These are phyloP conservation scores for Lepidium aucheri DNA, from an alignment of 345 rosid species.

Conservation along the genomic window DNA sequence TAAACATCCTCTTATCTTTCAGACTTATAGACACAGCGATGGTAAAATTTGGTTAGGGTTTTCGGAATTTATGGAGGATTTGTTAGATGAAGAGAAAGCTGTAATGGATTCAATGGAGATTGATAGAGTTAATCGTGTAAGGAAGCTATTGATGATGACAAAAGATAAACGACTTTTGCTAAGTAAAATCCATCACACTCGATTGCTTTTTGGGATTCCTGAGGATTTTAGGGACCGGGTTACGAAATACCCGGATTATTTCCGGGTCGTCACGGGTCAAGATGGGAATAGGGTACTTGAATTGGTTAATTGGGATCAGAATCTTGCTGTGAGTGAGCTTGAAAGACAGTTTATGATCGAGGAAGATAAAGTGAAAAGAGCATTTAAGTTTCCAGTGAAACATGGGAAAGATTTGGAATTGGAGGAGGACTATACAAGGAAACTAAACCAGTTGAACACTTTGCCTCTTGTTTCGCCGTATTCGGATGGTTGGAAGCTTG, in stretches of 20 bases:
- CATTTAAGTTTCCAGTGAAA: conserved; percentile 64
- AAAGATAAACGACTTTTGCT: conserved; percentile 58
- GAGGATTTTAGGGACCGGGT: conserved; percentile 80
- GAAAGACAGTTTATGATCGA: conserved; percentile 51
- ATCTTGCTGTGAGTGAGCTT: conserved; percentile 55
- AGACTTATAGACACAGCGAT: conserved; percentile 54
- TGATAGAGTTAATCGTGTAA: conserved; percentile 52
- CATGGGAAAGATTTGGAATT: conserved; percentile 61
- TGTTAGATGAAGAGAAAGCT: conserved; percentile 50
- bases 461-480: conserved; percentile 84
- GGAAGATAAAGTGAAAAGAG: conserved; percentile 55
- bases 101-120: conserved; percentile 52
- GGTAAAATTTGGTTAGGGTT: conserved; percentile 79
- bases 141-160: conserved; percentile 75
- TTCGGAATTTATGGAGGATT: conserved; percentile 52
- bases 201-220: conserved; percentile 73
- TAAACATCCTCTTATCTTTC: conserved; percentile 61
- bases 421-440: conserved; percentile 41
- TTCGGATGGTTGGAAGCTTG: conserved; percentile 53
- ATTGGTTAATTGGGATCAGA: conserved; percentile 66
- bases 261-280: conserved; percentile 38
- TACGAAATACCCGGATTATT: conserved; percentile 55
- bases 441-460: conserved; percentile 50
- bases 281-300: conserved; percentile 72
- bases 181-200: conserved; percentile 65